These are phyloP conservation scores for Kluyveromyces siamensis DNA, from an alignment of 805 yeast genomes.

Conservation along the genomic window DNA sequence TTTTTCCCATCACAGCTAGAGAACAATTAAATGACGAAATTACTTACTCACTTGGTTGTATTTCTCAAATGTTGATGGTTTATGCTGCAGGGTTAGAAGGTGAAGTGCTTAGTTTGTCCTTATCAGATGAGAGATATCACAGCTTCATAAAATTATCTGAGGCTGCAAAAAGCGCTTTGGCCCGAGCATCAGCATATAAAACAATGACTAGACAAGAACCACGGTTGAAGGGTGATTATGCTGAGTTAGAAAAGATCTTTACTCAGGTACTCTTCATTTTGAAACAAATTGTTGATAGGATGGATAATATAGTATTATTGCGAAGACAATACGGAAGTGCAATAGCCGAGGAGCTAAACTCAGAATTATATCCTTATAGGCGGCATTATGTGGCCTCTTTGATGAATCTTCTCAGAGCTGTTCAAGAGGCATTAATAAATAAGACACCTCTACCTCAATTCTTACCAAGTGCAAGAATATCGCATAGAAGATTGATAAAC, in stretches of 20 bases:
- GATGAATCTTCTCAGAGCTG: slow-evolving; percentile 31
- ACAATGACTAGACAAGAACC: slow-evolving; percentile 38
- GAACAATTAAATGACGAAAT: slow-evolving; percentile 36
- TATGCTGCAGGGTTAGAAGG: slow-evolving; percentile 37
- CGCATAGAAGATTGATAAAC: slow-evolving; percentile 38
- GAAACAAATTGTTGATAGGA: slow-evolving; percentile 38
- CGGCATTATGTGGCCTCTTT: slow-evolving; percentile 37
- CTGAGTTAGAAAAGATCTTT: slow-evolving; percentile 32
- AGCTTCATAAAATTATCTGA: slow-evolving; percentile 28
- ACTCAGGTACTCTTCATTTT: slow-evolving; percentile 37
- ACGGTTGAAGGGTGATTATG: slow-evolving; percentile 38
- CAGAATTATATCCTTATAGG: slow-evolving; percentile 34
- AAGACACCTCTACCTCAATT: slow-evolving; percentile 43
- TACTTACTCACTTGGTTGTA: slow-evolving; percentile 31
- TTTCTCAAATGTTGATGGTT: slow-evolving; percentile 31
- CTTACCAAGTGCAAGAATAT: slow-evolving; percentile 39
- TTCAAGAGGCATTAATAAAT: slow-evolving; percentile 35
- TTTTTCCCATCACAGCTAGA: slow-evolving; percentile 42
- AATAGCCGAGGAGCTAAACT: slow-evolving; percentile 35
- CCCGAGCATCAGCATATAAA: slow-evolving; percentile 34
- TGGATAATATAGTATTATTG: slow-evolving; percentile 37
- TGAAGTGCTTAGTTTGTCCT: slow-evolving; percentile 18
- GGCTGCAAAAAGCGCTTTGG: slow-evolving; percentile 31
- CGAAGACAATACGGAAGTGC: slow-evolving; percentile 39
- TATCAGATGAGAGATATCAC: slow-evolving; percentile 26